Evolutionary conservation across 768 basidiomycete species (phyloP), one percentile per base, ranked within the genome.

Genomic region (Termitomyces sp.): DNA sequence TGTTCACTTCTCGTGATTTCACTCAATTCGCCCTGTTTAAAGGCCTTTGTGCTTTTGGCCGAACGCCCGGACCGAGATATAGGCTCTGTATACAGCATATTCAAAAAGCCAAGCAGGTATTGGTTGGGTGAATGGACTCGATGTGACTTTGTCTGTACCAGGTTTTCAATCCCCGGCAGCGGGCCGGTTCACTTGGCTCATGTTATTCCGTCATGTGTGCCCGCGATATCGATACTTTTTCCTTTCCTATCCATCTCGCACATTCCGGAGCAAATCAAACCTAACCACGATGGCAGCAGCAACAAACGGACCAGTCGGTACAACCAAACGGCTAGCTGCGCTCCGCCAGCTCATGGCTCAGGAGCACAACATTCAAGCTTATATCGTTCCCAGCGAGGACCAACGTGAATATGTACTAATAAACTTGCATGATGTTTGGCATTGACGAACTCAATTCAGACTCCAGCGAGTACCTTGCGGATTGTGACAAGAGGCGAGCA

Each of bases 331-430:
- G 54, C 76, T 96, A 6, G 73, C 76, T 22, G 76, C 71, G 49
- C 76, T 96, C 50, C 76, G 93, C 49, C 79, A 80, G 68, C 73
- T 92, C 65, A 90, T 96, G 90, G 77, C 72, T 55, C 70, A 76
- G 30, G 71, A 71, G 59, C 53, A 71, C 26, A 61, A 62, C 35
- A 78, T 96, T 1, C 79, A 87, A 56, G 90, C 88, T 0, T 83
- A 89, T 64, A 82, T 98, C 1, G 83, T 98, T 45, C 91, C 92
- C 4, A 93, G 90, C 61, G 95, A 94, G 71, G 96, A 98, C 72
- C 90, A 92, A 66, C 96, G 94, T 90, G 71, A 67, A 86, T 81
- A 49, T 36, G 18, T 13, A 10, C 11, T 32, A 43, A 50, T 45
- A 28, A 22, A 33, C 51, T 60, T 28, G 3, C 26, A 49, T 49